Conservation (phyloP, 192 early-diverging fungal genomes). For the Coemansia sp. region DNA sequence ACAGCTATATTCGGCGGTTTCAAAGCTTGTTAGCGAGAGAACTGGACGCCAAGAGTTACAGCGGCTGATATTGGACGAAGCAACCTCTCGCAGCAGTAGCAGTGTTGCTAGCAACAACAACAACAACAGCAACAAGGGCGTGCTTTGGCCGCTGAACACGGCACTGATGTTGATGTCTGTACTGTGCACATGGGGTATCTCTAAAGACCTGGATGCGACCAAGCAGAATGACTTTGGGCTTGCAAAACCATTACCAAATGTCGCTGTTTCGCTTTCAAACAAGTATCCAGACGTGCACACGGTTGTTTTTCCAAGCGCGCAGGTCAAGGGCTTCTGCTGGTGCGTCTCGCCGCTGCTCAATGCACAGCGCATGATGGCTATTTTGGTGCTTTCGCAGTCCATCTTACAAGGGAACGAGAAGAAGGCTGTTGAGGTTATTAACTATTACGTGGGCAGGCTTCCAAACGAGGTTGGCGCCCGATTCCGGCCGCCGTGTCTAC, state of each 20-base stretch:
- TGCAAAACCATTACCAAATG: constrained; percentile 13
- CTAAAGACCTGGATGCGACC: constrained; percentile 23
- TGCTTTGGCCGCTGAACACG: constrained; percentile 15
- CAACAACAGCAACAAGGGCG: neutral
- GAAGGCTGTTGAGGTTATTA: constrained; percentile 49
- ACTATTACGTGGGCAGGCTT: constrained; percentile 48
- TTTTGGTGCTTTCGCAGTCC: constrained; percentile 35
- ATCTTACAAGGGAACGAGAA: constrained; percentile 41
- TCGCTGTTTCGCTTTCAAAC: constrained; percentile 32
- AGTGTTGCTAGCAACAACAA: neutral
- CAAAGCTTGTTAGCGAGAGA: constrained; percentile 20
- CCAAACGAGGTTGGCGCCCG: constrained; percentile 22
- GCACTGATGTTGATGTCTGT: constrained; percentile 35
- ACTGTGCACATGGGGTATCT: constrained; percentile 46
- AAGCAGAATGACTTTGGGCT: constrained; percentile 37
- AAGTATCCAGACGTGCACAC: constrained; percentile 15
- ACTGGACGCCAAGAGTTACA: constrained; percentile 18
- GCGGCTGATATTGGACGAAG: constrained; percentile 13
- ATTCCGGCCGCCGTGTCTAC: constrained; percentile 43
- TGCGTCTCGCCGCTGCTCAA: constrained; percentile 50
- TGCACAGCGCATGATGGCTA: constrained; percentile 48
- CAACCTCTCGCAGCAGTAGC: neutral
- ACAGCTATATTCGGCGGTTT: constrained; percentile 23
- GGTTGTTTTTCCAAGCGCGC: constrained; percentile 24
- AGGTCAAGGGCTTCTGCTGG: constrained; percentile 25